Conservation (phyloP, 176 grass and related monocot species). For the Lolium perenne region DNA sequence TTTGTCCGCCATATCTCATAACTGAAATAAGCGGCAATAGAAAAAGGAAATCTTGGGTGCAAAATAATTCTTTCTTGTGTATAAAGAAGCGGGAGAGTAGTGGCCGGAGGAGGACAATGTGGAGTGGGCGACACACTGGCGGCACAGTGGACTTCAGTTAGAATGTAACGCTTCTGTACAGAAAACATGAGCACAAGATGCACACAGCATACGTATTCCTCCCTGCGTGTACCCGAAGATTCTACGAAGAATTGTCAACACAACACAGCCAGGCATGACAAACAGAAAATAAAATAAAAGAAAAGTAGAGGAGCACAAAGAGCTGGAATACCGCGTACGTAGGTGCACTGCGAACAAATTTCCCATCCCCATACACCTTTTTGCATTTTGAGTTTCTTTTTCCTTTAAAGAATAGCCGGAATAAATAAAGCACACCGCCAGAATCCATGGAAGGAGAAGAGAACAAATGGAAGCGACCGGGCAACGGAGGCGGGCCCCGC, state of each 20-base stretch:
- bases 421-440: constrained; percentile 25
- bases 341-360: not conserved
- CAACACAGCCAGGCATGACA: not conserved
- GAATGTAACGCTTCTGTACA: constrained; percentile 21
- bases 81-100: not conserved
- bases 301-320: constrained; percentile 16
- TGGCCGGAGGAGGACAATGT: not conserved
- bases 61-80: no score
- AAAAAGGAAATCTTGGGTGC: no score
- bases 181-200: not conserved
- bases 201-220: constrained; percentile 1
- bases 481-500: constrained; percentile 8
- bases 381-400: not conserved
- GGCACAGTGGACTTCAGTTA: constrained; percentile 15
- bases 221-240: not conserved
- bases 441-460: constrained; percentile 52
- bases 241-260: constrained; percentile 18
- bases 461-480: constrained; percentile 52
- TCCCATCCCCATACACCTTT: constrained; percentile 25
- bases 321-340: constrained; percentile 22
- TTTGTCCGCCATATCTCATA: no score
- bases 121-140: not conserved
- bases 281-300: not conserved
- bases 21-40: no score
- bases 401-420: constrained; percentile 17